These are phyloP conservation scores for Metschnikowia rubicola DNA, from an alignment of 805 yeast species.

Conservation along the genomic window DNA sequence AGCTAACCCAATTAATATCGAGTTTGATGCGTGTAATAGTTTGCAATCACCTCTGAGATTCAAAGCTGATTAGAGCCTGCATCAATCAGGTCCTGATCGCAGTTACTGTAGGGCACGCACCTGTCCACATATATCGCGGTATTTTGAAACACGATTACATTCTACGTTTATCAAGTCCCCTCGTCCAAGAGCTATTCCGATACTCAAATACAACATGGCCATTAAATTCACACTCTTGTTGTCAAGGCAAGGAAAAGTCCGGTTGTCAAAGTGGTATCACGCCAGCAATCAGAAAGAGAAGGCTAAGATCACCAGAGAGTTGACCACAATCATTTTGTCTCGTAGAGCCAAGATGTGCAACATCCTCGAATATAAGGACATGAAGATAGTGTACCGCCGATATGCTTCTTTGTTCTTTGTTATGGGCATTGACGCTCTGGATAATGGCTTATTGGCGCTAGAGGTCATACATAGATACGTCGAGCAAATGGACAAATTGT, in stretches of 20 bases:
- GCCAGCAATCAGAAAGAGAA: slow-evolving; percentile 84
- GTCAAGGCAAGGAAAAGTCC: slow-evolving; percentile 92
- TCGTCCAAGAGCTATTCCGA: no score
- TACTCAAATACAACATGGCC: slow-evolving; percentile 45
- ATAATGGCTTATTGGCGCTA: slow-evolving; percentile 80
- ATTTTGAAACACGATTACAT: background rate
- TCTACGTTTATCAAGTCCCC: no score
- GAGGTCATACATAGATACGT: slow-evolving; percentile 91
- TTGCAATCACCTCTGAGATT: no score
- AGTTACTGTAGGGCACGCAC: no score
- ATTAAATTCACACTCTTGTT: slow-evolving; percentile 76
- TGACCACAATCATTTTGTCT: slow-evolving; percentile 78
- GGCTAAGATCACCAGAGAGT: slow-evolving; percentile 75
- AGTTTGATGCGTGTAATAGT: no score
- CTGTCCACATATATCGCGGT: no score
- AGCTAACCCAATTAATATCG: no score
- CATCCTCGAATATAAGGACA: slow-evolving; percentile 79
- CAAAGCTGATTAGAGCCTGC: no score
- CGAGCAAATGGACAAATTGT: slow-evolving; percentile 93
- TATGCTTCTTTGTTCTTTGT: slow-evolving; percentile 92
- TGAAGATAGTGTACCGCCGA: slow-evolving; percentile 83
- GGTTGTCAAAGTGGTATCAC: slow-evolving; percentile 91
- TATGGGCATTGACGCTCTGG: slow-evolving; percentile 77
- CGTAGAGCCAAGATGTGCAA: slow-evolving; percentile 95
- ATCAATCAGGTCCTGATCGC: no score